Evolutionary conservation across 106 monocot species (phyloP).

Genomic region (Acorus calamus): DNA sequence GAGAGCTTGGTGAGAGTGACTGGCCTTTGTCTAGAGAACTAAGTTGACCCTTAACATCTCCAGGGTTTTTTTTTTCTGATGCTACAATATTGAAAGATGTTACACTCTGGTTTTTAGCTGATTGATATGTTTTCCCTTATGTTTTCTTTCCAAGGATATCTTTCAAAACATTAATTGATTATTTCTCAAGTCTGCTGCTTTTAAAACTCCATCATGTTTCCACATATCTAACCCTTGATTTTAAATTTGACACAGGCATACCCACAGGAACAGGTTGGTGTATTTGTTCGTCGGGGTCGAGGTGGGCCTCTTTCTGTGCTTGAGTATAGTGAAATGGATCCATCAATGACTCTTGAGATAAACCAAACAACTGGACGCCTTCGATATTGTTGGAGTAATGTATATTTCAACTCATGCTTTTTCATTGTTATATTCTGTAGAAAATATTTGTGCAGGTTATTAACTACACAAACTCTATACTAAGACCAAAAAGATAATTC

Average conservation of each 20-base stretch:
- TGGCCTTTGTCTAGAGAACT: too few relatives aligned
- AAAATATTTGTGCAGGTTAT: too few relatives aligned
- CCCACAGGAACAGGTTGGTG: constrained; percentile 96
- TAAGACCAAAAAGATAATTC: too few relatives aligned
- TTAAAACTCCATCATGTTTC: not conserved
- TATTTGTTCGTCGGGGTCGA: constrained; percentile 90
- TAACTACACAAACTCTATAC: too few relatives aligned
- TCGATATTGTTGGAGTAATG: constrained; percentile 99
- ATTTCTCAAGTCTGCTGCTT: not conserved
- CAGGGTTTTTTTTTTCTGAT: too few relatives aligned
- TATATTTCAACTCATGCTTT: constrained; percentile 21
- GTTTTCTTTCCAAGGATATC: too few relatives aligned
- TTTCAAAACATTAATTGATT: not conserved
- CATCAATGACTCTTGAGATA: constrained; percentile 70
- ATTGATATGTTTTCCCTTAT: too few relatives aligned
- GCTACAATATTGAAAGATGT: too few relatives aligned
- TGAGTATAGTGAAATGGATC: constrained; percentile 97
- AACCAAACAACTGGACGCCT: constrained; percentile 96
- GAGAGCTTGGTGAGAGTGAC: too few relatives aligned
- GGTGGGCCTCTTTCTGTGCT: constrained; percentile 92
- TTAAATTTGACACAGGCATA: constrained; percentile 49
- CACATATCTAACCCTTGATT: not conserved
- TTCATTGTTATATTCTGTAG: not conserved
- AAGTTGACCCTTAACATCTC: too few relatives aligned
- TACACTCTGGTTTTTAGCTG: too few relatives aligned